Conservation (phyloP, 2,329 filamentous ascomycete species). For the Botrytis hyacinthi region DNA sequence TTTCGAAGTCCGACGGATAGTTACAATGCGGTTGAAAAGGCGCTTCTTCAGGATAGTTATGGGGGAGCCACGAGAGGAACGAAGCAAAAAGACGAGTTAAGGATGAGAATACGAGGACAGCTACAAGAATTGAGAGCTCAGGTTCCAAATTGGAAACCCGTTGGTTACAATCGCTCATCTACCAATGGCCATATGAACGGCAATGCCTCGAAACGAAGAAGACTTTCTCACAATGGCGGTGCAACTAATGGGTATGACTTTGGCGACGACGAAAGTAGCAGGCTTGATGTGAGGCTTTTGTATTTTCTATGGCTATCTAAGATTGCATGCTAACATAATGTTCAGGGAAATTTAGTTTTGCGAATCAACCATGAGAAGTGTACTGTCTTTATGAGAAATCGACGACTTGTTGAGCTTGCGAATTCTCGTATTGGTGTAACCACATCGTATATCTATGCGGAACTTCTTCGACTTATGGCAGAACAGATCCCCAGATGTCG, state of each 20-base stretch:
- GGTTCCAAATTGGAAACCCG: slow-evolving; percentile 38
- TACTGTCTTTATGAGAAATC: slow-evolving; percentile 76
- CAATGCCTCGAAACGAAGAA: slow-evolving; percentile 49
- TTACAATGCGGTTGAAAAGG: slow-evolving; percentile 59
- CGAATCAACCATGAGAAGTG: slow-evolving; percentile 85
- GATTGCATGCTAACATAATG: slow-evolving; percentile 32
- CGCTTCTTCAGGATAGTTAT: slow-evolving; percentile 55
- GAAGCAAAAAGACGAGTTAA: slow-evolving; percentile 65
- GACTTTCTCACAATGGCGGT: slow-evolving; percentile 49
- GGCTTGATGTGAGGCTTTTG: slow-evolving; percentile 51
- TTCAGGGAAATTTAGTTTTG: slow-evolving; percentile 68
- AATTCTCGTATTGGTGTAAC: slow-evolving; percentile 67
- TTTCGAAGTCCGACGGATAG: slow-evolving; percentile 62
- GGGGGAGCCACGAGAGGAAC: slow-evolving; percentile 55
- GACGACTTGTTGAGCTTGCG: slow-evolving; percentile 70
- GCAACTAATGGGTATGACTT: slow-evolving; percentile 41
- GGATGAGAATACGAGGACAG: slow-evolving; percentile 53
- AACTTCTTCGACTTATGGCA: slow-evolving; percentile 69
- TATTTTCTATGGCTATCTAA: slow-evolving; percentile 20
- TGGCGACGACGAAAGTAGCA: slow-evolving; percentile 44
- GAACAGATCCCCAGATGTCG: slow-evolving; percentile 66
- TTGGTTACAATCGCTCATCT: slow-evolving; percentile 13
- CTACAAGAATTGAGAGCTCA: slow-evolving; percentile 52
- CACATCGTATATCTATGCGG: slow-evolving; percentile 75
- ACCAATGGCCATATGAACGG: slow-evolving; percentile 33